A percentile compares a stretch with the other conserved stretches of the same genome.
phyloP scores from a whole-genome alignment of 2,329 filamentous ascomycete genomes.

The Nemania sp. region DNA sequence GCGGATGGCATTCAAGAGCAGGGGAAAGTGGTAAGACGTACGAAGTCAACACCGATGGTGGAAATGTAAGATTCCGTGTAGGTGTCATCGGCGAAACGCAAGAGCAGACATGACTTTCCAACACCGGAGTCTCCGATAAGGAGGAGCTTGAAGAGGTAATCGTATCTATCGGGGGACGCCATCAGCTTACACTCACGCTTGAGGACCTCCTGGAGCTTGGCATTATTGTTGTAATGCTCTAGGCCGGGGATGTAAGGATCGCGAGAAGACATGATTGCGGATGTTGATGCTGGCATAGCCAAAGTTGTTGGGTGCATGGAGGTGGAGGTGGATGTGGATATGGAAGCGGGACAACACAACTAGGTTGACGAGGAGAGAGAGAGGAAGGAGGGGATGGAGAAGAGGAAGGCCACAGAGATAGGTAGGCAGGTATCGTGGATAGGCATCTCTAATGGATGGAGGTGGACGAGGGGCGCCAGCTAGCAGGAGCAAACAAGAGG shows the following conservation, averaged over 20 bases:
- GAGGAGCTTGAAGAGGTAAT: conserved; percentile 99
- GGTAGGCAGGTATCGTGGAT: no score
- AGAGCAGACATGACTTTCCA: conserved; percentile 98
- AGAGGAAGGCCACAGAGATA: conserved; percentile 5
- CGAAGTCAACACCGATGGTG: conserved; percentile 99
- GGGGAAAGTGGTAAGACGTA: conserved; percentile 63
- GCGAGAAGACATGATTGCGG: conserved; percentile 31
- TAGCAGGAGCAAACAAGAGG: conserved; percentile 18
- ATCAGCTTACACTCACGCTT: conserved; percentile 27
- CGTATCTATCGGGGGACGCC: conserved; percentile 78
- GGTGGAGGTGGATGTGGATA: background rate
- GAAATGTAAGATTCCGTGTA: conserved; percentile 99
- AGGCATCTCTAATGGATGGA: conserved; percentile 11
- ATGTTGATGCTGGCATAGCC: conserved; percentile 15
- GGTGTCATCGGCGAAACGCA: conserved; percentile 98
- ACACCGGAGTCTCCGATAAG: conserved; percentile 99
- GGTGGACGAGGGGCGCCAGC: background rate
- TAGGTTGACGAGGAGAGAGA: conserved; percentile 18
- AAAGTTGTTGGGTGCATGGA: conserved; percentile 27
- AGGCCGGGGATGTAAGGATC: conserved; percentile 37
- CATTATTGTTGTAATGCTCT: conserved; percentile 41
- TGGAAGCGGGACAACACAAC: conserved; percentile 4
- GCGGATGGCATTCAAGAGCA: conserved; percentile 49
- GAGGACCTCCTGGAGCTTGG: conserved; percentile 42
- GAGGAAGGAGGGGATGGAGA: conserved; percentile 7